Percentiles rank a stretch among this genome's conserved stretches.
phyloP scores from a whole-genome alignment of 768 basidiomycete genomes.

The button mushroom (Agaricus bisporus) region DNA sequence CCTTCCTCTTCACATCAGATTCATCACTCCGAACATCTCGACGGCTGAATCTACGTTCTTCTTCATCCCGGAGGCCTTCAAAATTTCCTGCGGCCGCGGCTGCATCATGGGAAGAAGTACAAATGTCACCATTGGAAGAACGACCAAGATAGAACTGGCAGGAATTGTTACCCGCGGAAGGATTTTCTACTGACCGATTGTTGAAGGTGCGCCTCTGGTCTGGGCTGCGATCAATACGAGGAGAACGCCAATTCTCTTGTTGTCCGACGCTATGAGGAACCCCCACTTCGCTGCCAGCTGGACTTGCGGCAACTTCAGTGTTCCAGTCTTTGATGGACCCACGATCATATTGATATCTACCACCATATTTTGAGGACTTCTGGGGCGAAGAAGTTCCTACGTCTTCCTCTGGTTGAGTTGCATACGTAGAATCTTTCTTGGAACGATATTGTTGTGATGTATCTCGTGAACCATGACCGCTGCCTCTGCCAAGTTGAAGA shows the following conservation, averaged over 20 bases:
- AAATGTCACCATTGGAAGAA: conserved; percentile 15
- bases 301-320: conserved; percentile 3
- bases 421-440: background rate
- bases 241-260: background rate
- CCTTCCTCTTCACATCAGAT: background rate
- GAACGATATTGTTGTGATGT: background rate
- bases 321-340: conserved; percentile 3
- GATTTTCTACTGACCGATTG: conserved; percentile 12
- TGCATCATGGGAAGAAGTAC: conserved; percentile 20
- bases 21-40: background rate
- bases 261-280: background rate
- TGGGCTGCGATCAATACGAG: background rate
- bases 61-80: background rate
- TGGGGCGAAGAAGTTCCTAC: background rate
- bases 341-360: background rate
- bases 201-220: background rate
- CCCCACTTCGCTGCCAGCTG: background rate
- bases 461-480: conserved; percentile 6
- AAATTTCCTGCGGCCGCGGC: background rate
- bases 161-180: conserved; percentile 2
- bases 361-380: background rate
- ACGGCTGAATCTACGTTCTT: background rate
- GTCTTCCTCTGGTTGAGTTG: background rate
- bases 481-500: background rate
- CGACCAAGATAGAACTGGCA: conserved; percentile 13